Base-by-base conservation (phyloP, 2,329 filamentous ascomycete genomes). In the Dothideomycetes sp. region DNA sequence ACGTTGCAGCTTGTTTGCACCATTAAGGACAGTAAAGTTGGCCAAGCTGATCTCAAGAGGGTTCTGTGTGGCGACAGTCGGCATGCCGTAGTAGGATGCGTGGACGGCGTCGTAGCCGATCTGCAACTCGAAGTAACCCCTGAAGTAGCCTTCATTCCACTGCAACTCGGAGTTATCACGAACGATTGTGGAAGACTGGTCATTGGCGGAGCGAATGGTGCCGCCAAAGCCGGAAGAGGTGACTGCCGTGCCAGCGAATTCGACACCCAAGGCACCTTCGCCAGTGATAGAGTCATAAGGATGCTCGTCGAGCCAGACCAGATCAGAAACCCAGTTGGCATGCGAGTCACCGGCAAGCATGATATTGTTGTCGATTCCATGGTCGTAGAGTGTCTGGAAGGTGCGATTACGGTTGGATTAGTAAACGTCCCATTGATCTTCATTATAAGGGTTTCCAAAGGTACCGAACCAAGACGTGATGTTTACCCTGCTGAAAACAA, bases 341-440 rank as follows among this genome's bases (percentile, higher is more conserved):
- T 86, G 82, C 27, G 69, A 74, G 54, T 87, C 82, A 9, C 82
- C 82, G 0, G 80, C 70, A 13, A 87, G 70, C 51, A 86, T 76
- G 51, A 86, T 73, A 53, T 80, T 85, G 64, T 86, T 85, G 41
- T 64, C 65, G 49, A 86, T 84, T n/a, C 77, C 68, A 56, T 84
- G 76, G 40, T 76, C 67, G 51, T 80, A 81, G 5, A 86, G 61
- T 39, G 76, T 73, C 51, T 77, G 62, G 12, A 84, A 64, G 0
- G 82, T 86, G 24, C 82, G 70, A 63, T 86, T 85, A 33, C 77
- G 69, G 58, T 84, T 85, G 8, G 78, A 69, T 41, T 72, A 62
- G 52, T 86, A 86, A 1, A 80, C 82, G 52, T 80, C 68, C 73
- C 73, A 78, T 15, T 67, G 64, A 51, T 82, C 77, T 49, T 71